These are phyloP conservation scores for Aspergillus nomiae DNA, from an alignment of 2,329 filamentous ascomycete genomes.

Conservation along the genomic window DNA sequence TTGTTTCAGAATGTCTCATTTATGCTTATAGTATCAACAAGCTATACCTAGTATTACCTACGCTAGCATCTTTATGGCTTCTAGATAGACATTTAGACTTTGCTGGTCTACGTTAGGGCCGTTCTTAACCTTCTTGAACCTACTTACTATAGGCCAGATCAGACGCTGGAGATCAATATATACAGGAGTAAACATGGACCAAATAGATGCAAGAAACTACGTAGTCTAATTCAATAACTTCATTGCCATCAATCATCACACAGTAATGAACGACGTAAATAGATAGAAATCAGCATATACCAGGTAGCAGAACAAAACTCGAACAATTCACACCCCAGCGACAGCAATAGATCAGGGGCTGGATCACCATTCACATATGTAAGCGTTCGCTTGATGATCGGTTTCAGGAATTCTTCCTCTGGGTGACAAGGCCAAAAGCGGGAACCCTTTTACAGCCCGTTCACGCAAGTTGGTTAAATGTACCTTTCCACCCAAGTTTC, in stretches of 20 bases:
- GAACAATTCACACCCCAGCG: background rate
- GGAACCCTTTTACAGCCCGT: background rate
- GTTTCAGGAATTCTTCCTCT: background rate
- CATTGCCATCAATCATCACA: background rate
- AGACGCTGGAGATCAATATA: background rate
- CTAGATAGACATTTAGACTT: background rate
- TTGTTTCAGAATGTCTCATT: constrained; percentile 1
- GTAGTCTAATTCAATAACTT: background rate
- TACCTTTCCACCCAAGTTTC: background rate
- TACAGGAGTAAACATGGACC: background rate
- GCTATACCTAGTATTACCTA: background rate
- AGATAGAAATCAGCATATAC: background rate
- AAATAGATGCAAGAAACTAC: background rate
- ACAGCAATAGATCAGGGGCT: background rate
- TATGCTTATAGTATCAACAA: background rate
- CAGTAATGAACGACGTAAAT: background rate
- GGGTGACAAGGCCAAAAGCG: background rate
- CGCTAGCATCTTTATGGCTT: background rate
- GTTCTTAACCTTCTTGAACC: background rate
- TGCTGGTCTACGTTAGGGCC: background rate
- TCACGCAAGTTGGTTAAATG: background rate
- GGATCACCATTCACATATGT: background rate
- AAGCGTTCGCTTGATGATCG: background rate
- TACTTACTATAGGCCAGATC: background rate
- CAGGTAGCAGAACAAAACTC: background rate